Conservation (phyloP, 371 early-diverging fungal genomes). For the Lichtheimia hyalospora region DNA sequence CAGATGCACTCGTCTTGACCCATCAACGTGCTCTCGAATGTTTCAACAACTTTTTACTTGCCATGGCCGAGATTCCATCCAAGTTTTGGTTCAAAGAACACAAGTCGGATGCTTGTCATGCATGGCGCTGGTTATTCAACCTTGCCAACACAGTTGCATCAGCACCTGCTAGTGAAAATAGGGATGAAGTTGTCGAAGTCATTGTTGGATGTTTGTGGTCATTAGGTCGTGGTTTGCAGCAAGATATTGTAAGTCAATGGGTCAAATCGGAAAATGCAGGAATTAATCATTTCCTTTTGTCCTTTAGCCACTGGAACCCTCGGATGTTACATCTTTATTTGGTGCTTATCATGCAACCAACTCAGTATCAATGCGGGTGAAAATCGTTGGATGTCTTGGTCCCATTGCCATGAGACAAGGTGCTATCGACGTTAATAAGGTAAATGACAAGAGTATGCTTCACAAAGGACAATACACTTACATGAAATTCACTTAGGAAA, state of each 20-base stretch:
- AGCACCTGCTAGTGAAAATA: constrained; percentile 35
- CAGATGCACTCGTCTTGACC: constrained; percentile 51
- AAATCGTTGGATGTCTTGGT: constrained; percentile 74
- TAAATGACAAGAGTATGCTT: constrained; percentile 18
- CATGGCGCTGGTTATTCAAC: constrained; percentile 69
- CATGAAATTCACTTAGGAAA: constrained; percentile 21
- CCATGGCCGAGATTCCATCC: constrained; percentile 67
- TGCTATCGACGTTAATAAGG: constrained; percentile 70
- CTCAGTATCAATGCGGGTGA: constrained; percentile 62
- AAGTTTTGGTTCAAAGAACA: constrained; percentile 69
- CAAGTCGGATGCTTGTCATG: constrained; percentile 48
- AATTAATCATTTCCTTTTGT: too few relatives aligned
- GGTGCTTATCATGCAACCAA: constrained; percentile 46
- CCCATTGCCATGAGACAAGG: constrained; percentile 75
- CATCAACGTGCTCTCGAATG: constrained; percentile 75
- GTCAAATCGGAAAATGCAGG: not conserved
- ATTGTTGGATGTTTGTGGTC: constrained; percentile 77
- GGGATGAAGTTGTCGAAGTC: constrained; percentile 56
- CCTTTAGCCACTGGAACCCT: constrained; percentile 41
- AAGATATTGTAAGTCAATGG: constrained; percentile 48
- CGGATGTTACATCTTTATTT: constrained; percentile 51
- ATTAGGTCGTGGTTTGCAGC: constrained; percentile 66
- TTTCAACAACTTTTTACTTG: constrained; percentile 74
- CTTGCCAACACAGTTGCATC: constrained; percentile 40
- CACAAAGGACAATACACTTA: not conserved